phyloP scores from a whole-genome alignment of 1,284 basidiomycete species.

The Mycocalia duriaeana region DNA sequence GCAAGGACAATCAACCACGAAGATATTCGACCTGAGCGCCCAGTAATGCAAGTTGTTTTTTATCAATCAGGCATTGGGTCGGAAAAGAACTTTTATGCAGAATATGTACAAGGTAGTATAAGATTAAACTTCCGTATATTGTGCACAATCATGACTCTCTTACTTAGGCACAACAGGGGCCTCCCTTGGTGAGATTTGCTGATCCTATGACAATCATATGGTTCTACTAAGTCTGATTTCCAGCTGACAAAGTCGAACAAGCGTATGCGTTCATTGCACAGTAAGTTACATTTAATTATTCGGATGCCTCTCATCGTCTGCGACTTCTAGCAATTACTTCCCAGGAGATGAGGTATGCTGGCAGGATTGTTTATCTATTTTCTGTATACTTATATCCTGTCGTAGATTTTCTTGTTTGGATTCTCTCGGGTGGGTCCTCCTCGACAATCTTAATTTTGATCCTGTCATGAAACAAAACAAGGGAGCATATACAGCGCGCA shows the following conservation, averaged over 20 bases:
- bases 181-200: conserved; percentile 40
- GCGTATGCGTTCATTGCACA: conserved; percentile 72
- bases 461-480: conserved; percentile 13
- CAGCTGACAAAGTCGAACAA: conserved; percentile 67
- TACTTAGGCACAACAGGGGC: conserved; percentile 51
- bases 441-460: not conserved
- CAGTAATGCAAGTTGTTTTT: conserved; percentile 61
- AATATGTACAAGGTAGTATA: conserved; percentile 43
- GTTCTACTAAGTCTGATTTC: conserved; percentile 11
- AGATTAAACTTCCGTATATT: not conserved
- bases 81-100: conserved; percentile 50
- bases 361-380: not conserved
- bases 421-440: conserved; percentile 52
- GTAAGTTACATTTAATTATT: conserved; percentile 33
- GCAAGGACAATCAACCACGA: conserved; percentile 53
- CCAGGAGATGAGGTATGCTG: conserved; percentile 61
- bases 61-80: conserved; percentile 70
- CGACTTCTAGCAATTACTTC: conserved; percentile 48
- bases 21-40: conserved; percentile 40
- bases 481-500: conserved; percentile 71
- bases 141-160: not conserved
- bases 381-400: not conserved
- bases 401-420: conserved; percentile 67
- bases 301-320: not conserved
- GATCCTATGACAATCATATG: not conserved